phyloP scores from a whole-genome alignment of 176 grass and related monocot species.

The Bromus sterilis region DNA sequence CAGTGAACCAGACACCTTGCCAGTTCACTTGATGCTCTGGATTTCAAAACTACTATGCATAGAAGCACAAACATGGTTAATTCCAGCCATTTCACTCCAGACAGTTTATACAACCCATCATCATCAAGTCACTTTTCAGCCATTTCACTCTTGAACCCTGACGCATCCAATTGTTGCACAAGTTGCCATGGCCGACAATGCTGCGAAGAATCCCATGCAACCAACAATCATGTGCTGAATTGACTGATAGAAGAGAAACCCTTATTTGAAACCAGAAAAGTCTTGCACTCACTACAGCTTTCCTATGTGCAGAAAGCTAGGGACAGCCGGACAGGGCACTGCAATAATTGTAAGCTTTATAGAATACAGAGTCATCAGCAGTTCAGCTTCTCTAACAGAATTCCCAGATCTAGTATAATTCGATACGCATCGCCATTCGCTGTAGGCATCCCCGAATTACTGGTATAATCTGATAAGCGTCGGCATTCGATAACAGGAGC shows the following conservation, averaged over 20 bases:
- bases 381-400: neutral
- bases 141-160: neutral
- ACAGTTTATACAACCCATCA: neutral
- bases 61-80: neutral
- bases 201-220: neutral
- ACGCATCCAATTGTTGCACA: neutral
- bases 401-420: constrained; percentile 19
- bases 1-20: neutral
- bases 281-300: neutral
- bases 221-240: neutral
- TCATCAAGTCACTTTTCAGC: neutral
- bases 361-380: neutral
- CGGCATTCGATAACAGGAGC: neutral
- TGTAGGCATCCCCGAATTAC: neutral
- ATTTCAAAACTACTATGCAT: neutral
- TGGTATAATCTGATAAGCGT: neutral
- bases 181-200: neutral
- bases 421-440: neutral
- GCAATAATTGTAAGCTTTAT: neutral
- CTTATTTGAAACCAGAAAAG: neutral
- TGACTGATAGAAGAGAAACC: neutral
- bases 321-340: neutral
- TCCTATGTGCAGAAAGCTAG: neutral
- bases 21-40: neutral
- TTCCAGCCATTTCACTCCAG: too few species aligned